A percentile compares a stretch with the other conserved stretches of the same genome.
Evolutionary conservation across 2,329 filamentous ascomycete genomes (phyloP).

Genomic region (Pseudocercospora crystallina): DNA sequence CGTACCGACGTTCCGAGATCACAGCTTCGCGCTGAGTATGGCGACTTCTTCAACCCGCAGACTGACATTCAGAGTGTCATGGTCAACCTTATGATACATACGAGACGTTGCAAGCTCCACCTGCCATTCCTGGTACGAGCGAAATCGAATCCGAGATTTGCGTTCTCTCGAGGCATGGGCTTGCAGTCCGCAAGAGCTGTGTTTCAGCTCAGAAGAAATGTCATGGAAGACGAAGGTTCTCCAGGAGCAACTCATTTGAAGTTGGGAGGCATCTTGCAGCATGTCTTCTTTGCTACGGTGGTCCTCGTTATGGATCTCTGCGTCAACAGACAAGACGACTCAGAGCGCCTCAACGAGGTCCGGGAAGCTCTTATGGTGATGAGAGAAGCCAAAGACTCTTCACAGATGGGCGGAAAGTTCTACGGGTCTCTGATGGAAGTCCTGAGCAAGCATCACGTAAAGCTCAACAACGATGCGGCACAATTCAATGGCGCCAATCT

Average conservation of each 20-base stretch:
- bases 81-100: constrained; percentile 24
- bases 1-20: constrained; percentile 10
- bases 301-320: constrained; percentile 32
- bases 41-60: constrained; percentile 2
- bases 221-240: constrained; percentile 5
- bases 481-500: neutral
- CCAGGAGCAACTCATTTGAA: constrained; percentile 2
- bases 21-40: constrained; percentile 15
- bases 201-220: constrained; percentile 15
- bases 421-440: constrained; percentile 26
- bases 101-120: constrained; percentile 30
- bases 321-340: constrained; percentile 23
- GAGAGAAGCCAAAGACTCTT: constrained; percentile 18
- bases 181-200: constrained; percentile 25
- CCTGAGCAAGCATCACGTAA: constrained; percentile 27
- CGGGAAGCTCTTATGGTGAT: constrained; percentile 27
- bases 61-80: constrained; percentile 17
- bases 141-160: constrained; percentile 18
- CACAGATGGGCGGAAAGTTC: constrained; percentile 20
- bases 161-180: constrained; percentile 22
- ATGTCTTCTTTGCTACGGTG: constrained; percentile 29
- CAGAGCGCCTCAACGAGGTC: constrained; percentile 18
- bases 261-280: constrained; percentile 23
- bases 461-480: constrained; percentile 11
- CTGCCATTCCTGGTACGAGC: constrained; percentile 30